Conservation (phyloP, 352 stramenopile genomes). For the Chrysophaeum taylorii region DNA sequence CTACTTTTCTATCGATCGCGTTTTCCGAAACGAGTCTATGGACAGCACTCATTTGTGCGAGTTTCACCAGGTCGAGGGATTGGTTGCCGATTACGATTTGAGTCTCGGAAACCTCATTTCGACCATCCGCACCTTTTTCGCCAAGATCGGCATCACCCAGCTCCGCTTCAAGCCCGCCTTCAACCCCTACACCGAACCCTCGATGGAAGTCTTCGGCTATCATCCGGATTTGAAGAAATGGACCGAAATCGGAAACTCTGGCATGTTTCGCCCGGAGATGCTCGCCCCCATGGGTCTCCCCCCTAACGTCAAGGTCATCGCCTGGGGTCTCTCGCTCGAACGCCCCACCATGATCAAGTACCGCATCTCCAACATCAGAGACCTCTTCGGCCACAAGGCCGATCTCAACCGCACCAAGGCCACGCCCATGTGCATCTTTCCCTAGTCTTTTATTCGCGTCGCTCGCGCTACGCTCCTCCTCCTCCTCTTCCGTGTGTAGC, state of each 20-base stretch:
- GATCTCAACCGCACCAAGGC: slow-evolving; percentile 78
- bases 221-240: slow-evolving; percentile 98
- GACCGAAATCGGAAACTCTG: slow-evolving; percentile 97
- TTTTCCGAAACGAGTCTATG: slow-evolving; percentile 99
- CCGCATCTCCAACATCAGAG: slow-evolving; percentile 96
- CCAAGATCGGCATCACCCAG: slow-evolving; percentile 85
- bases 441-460: no score
- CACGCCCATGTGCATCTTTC: slow-evolving; percentile 12
- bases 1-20: slow-evolving; percentile 98
- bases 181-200: slow-evolving; percentile 99
- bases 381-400: slow-evolving; percentile 99
- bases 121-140: slow-evolving; percentile 99
- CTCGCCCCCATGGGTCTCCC: slow-evolving; percentile 94
- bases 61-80: slow-evolving; percentile 99
- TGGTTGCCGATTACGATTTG: slow-evolving; percentile 97
- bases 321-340: slow-evolving; percentile 96
- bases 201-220: slow-evolving; percentile 99
- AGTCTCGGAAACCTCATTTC: slow-evolving; percentile 96
- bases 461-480: no score
- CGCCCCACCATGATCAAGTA: slow-evolving; percentile 99
- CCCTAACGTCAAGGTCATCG: slow-evolving; percentile 96
- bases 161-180: slow-evolving; percentile 99
- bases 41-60: slow-evolving; percentile 98
- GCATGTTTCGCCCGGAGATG: slow-evolving; percentile 99
- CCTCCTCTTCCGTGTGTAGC: no score